phyloP scores from a whole-genome alignment of 108 stramenopile species.

The Skeletonema marinoi region DNA sequence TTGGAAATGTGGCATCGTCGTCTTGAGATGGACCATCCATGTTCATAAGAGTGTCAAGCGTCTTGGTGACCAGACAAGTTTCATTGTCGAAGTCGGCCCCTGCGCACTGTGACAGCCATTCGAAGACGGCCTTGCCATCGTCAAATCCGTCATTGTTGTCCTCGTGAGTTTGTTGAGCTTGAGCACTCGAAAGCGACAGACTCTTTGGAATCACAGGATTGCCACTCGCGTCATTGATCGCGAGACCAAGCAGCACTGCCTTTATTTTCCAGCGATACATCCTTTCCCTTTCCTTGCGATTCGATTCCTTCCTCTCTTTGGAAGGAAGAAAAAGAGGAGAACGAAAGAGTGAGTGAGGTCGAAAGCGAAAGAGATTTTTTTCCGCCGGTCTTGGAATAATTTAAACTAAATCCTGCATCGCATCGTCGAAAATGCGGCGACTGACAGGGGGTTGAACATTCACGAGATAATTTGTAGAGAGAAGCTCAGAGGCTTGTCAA shows the following conservation, averaged over 20 bases:
- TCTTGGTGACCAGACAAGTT: conserved; percentile 17
- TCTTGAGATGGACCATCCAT: background rate
- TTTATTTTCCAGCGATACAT: conserved; percentile 4
- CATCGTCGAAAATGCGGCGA: too few species aligned
- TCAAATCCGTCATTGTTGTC: conserved; percentile 1
- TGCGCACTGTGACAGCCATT: conserved; percentile 18
- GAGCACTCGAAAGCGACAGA: background rate
- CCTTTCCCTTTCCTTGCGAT: background rate
- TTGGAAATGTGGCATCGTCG: background rate
- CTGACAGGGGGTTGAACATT: too few species aligned
- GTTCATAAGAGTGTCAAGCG: conserved; percentile 8
- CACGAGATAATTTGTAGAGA: too few species aligned
- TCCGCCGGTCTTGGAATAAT: too few species aligned
- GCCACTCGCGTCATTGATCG: conserved; percentile 1
- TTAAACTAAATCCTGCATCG: too few species aligned
- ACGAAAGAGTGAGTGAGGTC: too few species aligned
- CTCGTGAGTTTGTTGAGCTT: background rate
- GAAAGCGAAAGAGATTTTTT: too few species aligned
- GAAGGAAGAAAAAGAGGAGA: too few species aligned
- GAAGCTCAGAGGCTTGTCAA: too few species aligned
- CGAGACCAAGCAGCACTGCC: conserved; percentile 9
- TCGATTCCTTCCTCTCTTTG: background rate
- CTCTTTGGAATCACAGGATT: background rate
- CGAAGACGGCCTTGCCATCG: conserved; percentile 2
- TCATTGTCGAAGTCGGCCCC: conserved; percentile 24